Conservation (phyloP, 2,329 filamentous ascomycete species). For the Fusarium pseudograminearum region DNA sequence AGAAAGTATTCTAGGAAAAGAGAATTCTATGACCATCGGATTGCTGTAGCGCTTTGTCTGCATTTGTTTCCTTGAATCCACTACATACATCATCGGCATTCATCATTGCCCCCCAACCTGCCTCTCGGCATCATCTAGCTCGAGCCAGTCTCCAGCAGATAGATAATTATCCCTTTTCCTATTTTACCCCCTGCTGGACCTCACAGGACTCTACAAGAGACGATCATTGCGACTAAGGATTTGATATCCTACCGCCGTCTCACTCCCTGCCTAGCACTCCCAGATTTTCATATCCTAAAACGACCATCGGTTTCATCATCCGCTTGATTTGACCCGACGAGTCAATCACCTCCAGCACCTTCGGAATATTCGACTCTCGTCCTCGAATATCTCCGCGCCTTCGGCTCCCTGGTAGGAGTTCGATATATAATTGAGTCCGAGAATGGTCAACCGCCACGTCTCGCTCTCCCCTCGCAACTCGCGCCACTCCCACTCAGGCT, state of each 20-base stretch:
- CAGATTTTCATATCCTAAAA: slow-evolving; percentile 24
- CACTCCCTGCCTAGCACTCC: slow-evolving; percentile 29
- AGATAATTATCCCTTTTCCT: slow-evolving; percentile 21
- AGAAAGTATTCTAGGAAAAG: slow-evolving; percentile 6
- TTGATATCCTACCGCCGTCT: slow-evolving; percentile 46
- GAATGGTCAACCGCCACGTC: slow-evolving; percentile 48
- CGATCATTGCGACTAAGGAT: slow-evolving; percentile 38
- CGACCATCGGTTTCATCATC: slow-evolving; percentile 40
- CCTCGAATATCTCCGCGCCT: slow-evolving; percentile 20
- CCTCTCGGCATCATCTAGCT: slow-evolving; percentile 34
- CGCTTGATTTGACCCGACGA: slow-evolving; percentile 18
- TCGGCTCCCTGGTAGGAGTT: slow-evolving; percentile 44
- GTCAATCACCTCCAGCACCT: slow-evolving; percentile 28
- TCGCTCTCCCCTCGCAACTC: slow-evolving; percentile 55
- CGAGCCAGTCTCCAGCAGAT: slow-evolving; percentile 45
- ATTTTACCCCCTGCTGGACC: slow-evolving; percentile 9
- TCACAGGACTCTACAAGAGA: slow-evolving; percentile 16
- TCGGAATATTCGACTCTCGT: slow-evolving; percentile 28
- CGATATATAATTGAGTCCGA: slow-evolving; percentile 25
- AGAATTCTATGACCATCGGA: slow-evolving; percentile 15
- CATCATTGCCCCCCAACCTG: slow-evolving; percentile 37
- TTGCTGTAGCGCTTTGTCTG: slow-evolving; percentile 31
- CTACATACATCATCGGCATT: slow-evolving; percentile 33
- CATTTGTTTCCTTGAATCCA: slow-evolving; percentile 40
- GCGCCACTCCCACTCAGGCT: slow-evolving; percentile 56